Evolutionary conservation across 179 eudicot species (phyloP).

Genomic region (Nepenthes alata): DNA sequence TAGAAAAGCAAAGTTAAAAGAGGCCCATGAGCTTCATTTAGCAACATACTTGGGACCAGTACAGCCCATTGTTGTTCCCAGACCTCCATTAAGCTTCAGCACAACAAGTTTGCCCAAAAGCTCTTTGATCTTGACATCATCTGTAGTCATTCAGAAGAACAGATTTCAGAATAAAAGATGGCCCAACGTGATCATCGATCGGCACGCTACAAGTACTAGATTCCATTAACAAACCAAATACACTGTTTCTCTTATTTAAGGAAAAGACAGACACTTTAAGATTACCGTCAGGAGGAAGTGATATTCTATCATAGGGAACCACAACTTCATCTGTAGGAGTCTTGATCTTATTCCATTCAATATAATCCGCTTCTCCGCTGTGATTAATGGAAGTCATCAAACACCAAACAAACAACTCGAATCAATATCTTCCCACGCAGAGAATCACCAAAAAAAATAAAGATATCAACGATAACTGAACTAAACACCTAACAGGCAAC

Average conservation of each 20-base stretch:
- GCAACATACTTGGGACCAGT: constrained; percentile 92
- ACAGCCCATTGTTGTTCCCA: constrained; percentile 99
- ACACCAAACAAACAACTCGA: not conserved
- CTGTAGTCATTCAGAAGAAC: constrained; percentile 28
- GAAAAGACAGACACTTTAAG: not conserved
- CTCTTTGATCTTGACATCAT: constrained; percentile 47
- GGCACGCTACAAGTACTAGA: no score
- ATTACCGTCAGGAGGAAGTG: constrained; percentile 62
- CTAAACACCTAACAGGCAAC: not conserved
- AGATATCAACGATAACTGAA: not conserved
- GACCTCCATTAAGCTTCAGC: constrained; percentile 96
- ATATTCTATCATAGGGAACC: constrained; percentile 72
- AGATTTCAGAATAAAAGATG: not conserved
- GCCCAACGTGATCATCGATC: no score
- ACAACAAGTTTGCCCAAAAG: constrained; percentile 95
- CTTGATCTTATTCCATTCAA: constrained; percentile 97
- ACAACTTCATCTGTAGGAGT: constrained; percentile 94
- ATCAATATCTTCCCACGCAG: not conserved
- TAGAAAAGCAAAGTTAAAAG: no score
- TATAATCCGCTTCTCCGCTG: constrained; percentile 81
- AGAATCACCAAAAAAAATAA: constrained; percentile 2
- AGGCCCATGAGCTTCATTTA: not conserved
- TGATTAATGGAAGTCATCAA: not conserved
- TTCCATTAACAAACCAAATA: no score
- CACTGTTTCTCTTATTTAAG: no score